phyloP scores from a whole-genome alignment of 805 yeast species.

The Vanderwaltozyma yarrowii region DNA sequence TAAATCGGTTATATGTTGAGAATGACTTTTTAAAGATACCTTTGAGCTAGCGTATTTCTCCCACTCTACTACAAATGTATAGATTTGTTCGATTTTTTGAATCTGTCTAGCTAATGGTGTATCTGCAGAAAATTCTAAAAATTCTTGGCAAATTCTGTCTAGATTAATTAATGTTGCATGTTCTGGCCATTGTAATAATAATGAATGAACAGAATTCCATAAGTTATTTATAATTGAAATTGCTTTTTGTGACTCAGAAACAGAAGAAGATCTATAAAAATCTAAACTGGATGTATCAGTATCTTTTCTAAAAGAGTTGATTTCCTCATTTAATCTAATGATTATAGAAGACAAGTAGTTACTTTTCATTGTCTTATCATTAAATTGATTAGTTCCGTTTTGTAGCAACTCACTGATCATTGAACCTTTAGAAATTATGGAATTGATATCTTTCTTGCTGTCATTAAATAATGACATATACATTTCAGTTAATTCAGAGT shows the following conservation, averaged over 20 bases:
- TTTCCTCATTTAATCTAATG: conserved; percentile 26
- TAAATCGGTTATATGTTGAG: conserved; percentile 49
- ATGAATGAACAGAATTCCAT: conserved; percentile 34
- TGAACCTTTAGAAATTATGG: conserved; percentile 35
- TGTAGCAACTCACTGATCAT: conserved; percentile 23
- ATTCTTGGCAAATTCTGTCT: conserved; percentile 52
- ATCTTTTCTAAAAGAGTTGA: conserved; percentile 20
- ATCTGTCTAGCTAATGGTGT: conserved; percentile 71
- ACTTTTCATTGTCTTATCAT: conserved; percentile 16
- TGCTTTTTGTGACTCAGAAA: conserved; percentile 52
- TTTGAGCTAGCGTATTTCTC: conserved; percentile 79
- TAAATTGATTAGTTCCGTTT: conserved; percentile 14
- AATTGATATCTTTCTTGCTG: conserved; percentile 6
- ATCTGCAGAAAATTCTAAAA: conserved; percentile 46
- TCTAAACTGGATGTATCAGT: conserved; percentile 27
- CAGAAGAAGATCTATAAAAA: conserved; percentile 57
- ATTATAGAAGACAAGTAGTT: conserved; percentile 31
- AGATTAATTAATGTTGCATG: conserved; percentile 79
- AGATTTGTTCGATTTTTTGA: conserved; percentile 78
- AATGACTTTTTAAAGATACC: conserved; percentile 48
- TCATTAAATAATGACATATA: conserved; percentile 37
- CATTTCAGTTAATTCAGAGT: conserved; percentile 37
- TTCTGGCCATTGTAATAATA: conserved; percentile 80
- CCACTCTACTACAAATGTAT: conserved; percentile 82
- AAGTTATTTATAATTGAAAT: conserved; percentile 38